phyloP scores from a whole-genome alignment of 2,329 filamentous ascomycete genomes.

The Bimuria novae-zelandiae region DNA sequence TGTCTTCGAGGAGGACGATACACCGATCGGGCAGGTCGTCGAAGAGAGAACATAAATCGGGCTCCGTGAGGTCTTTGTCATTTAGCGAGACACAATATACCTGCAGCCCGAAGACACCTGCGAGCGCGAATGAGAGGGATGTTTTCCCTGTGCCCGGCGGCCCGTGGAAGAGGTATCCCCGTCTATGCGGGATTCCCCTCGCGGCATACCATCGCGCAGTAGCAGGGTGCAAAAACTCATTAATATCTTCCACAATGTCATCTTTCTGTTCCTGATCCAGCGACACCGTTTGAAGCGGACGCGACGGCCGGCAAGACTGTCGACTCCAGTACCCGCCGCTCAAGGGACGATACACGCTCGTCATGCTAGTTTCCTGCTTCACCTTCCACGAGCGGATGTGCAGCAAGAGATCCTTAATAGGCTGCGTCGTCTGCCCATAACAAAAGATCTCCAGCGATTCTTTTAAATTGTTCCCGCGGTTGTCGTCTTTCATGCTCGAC shows the following conservation, averaged over 20 bases:
- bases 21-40: slow-evolving; percentile 49
- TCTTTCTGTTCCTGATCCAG: slow-evolving; percentile 70
- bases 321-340: slow-evolving; percentile 44
- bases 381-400: slow-evolving; percentile 52
- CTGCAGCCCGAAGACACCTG: slow-evolving; percentile 52
- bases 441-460: slow-evolving; percentile 53
- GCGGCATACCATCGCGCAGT: slow-evolving; percentile 80
- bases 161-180: slow-evolving; percentile 81
- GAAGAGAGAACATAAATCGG: slow-evolving; percentile 58
- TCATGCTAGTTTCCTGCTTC: slow-evolving; percentile 49
- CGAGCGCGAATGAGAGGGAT: slow-evolving; percentile 45
- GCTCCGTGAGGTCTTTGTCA: slow-evolving; percentile 75
- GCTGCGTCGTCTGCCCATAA: slow-evolving; percentile 52
- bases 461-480: slow-evolving; percentile 37
- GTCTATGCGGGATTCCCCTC: slow-evolving; percentile 81
- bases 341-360: slow-evolving; percentile 52
- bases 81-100: slow-evolving; percentile 53
- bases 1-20: slow-evolving; percentile 53
- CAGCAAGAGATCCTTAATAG: slow-evolving; percentile 54
- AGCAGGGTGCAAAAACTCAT: slow-evolving; percentile 74
- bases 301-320: slow-evolving; percentile 61
- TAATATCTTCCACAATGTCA: slow-evolving; percentile 70
- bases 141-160: slow-evolving; percentile 82
- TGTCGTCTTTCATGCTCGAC: slow-evolving; percentile 34
- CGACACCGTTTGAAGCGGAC: slow-evolving; percentile 76